Evolutionary conservation across 106 monocot genomes (phyloP).

Genomic region (Apostasia ramifera): DNA sequence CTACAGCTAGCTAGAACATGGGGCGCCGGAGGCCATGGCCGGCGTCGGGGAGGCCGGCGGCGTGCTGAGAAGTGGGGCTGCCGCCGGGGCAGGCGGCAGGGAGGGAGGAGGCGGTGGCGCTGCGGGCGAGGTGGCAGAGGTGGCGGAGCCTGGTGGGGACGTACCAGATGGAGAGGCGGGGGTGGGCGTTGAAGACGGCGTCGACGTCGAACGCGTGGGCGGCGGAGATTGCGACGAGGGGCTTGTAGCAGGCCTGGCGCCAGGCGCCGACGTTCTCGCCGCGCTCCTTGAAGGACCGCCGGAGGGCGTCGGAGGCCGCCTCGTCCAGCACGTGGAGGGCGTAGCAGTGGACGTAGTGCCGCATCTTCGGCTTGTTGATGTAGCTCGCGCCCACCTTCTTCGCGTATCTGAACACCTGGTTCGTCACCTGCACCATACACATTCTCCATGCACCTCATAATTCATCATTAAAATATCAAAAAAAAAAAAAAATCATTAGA

Average conservation of each 20-base stretch:
- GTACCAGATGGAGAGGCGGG: slow-evolving; percentile 86
- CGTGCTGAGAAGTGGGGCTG: not conserved
- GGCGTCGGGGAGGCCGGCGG: not conserved
- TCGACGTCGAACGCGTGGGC: slow-evolving; percentile 85
- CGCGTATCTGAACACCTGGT: slow-evolving; percentile 93
- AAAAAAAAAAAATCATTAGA: too few species aligned
- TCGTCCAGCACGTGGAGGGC: slow-evolving; percentile 93
- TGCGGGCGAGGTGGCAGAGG: slow-evolving; percentile 78
- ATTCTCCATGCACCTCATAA: not conserved
- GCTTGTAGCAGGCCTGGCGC: slow-evolving; percentile 90
- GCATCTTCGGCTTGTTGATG: slow-evolving; percentile 99
- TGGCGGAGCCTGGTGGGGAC: slow-evolving; percentile 97
- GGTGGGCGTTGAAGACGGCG: slow-evolving; percentile 80
- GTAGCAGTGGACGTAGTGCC: slow-evolving; percentile 99
- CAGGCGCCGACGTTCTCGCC: slow-evolving; percentile 92
- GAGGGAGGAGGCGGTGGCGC: slow-evolving; percentile 15
- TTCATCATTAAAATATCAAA: too few species aligned
- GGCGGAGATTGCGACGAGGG: slow-evolving; percentile 77
- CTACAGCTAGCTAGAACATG: not conserved
- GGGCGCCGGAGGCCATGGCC: not conserved
- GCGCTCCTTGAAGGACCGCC: slow-evolving; percentile 75
- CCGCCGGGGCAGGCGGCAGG: not conserved
- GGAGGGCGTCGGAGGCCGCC: slow-evolving; percentile 64
- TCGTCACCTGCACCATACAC: slow-evolving; percentile 62
- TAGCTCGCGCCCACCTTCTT: slow-evolving; percentile 86